phyloP scores from a whole-genome alignment of 169 alveolate species.

The Eimeria sp. region DNA sequence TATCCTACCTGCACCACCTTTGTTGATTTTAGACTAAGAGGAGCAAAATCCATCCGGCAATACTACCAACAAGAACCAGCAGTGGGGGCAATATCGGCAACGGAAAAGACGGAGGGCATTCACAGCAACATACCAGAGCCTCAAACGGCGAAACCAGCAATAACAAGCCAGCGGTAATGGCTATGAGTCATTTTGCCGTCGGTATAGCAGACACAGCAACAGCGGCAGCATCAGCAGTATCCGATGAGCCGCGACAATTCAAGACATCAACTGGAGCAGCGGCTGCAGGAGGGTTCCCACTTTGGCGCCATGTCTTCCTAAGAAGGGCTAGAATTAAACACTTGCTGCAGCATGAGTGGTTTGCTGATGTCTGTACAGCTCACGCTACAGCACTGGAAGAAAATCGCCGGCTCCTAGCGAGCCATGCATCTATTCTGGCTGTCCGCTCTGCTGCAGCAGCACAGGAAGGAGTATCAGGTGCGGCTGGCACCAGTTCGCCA shows the following conservation, averaged over 20 bases:
- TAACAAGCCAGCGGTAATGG: not conserved
- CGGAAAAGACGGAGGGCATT: not conserved
- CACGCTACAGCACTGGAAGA: conserved; percentile 73
- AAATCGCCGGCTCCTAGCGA: conserved; percentile 70
- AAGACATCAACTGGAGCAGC: not conserved
- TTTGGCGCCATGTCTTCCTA: conserved; percentile 66
- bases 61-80: not conserved
- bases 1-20: no score
- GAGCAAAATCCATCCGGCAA: not conserved
- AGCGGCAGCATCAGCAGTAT: conserved; percentile 12
- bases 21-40: no score
- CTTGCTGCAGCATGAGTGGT: conserved; percentile 76
- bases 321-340: conserved; percentile 52
- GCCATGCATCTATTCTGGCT: conserved; percentile 64
- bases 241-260: not conserved
- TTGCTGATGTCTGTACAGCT: conserved; percentile 72
- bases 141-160: not conserved
- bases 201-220: not conserved
- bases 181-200: not conserved
- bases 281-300: conserved; percentile 15
- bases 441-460: conserved; percentile 62
- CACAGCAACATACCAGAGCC: not conserved
- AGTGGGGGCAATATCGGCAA: not conserved
- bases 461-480: conserved; percentile 29
- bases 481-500: conserved; percentile 30